Evolutionary conservation across 1,284 basidiomycete genomes (phyloP).

Genomic region (Puccinia hordei): DNA sequence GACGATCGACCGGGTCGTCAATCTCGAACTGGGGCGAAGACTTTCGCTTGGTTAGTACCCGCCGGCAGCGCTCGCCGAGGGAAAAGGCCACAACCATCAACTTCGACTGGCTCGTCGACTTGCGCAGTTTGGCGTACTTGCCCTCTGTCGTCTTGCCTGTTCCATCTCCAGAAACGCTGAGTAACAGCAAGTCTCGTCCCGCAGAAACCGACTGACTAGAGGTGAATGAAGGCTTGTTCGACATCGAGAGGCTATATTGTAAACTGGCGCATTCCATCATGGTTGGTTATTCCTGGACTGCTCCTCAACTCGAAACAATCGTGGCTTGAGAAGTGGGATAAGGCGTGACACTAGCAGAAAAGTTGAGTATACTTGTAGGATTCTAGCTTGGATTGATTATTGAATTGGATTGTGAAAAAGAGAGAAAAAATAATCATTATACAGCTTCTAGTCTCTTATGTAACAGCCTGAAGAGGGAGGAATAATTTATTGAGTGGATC

Average conservation of each 20-base stretch:
- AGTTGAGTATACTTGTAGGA: no score
- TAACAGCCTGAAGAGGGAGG: no score
- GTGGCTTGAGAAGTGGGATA: no score
- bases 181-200: not conserved
- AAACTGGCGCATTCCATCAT: not conserved
- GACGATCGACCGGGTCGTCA: not conserved
- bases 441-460: no score
- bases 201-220: not conserved
- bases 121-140: not conserved
- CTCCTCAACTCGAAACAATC: no score
- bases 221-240: not conserved
- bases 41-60: not conserved
- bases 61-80: conserved; percentile 1
- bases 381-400: no score
- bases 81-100: conserved; percentile 18
- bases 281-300: not conserved
- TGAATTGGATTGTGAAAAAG: no score
- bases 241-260: not conserved
- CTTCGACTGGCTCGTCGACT: conserved; percentile 1
- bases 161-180: not conserved
- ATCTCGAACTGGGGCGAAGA: not conserved
- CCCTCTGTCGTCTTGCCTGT: not conserved
- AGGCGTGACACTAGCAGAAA: no score
- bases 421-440: no score
- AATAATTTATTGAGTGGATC: no score